These are phyloP conservation scores for Chaetomiaceae sp. DNA, from an alignment of 2,329 filamentous ascomycete species.

Conservation along the genomic window DNA sequence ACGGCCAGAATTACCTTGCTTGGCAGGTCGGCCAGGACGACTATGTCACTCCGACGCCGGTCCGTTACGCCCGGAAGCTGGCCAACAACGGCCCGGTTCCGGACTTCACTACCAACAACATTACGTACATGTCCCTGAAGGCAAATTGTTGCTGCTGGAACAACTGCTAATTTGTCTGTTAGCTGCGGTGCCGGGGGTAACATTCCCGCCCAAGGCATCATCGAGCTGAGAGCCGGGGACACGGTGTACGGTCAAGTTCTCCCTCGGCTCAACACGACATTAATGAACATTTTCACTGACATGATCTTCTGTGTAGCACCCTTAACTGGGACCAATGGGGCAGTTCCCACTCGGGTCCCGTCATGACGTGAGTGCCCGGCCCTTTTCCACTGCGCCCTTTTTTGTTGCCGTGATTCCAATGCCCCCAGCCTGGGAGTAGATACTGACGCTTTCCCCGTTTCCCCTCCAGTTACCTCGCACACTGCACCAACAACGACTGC, in stretches of 20 bases:
- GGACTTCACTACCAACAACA: conserved; percentile 26
- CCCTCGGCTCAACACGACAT: not conserved
- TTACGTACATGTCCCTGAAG: conserved; percentile 19
- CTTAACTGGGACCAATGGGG: conserved; percentile 34
- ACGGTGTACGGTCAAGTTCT: conserved; percentile 20
- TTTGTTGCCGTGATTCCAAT: no score
- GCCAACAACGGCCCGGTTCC: conserved; percentile 26
- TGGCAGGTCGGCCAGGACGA: conserved; percentile 19
- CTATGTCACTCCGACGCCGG: conserved; percentile 26
- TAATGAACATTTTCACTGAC: not conserved
- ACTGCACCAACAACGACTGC: conserved; percentile 31
- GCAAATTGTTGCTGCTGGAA: no score
- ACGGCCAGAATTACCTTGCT: conserved; percentile 21
- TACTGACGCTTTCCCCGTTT: not conserved
- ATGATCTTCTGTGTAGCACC: not conserved
- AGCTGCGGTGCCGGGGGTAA: conserved; percentile 23
- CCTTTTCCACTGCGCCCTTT: not conserved
- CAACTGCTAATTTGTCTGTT: not conserved
- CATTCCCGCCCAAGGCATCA: conserved; percentile 16
- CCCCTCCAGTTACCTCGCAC: conserved; percentile 32
- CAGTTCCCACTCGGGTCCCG: conserved; percentile 32
- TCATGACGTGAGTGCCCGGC: conserved; percentile 27
- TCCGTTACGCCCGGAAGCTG: conserved; percentile 26
- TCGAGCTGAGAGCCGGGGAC: conserved; percentile 24
- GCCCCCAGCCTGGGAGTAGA: not conserved